Conservation (phyloP, 768 basidiomycete genomes). For the Clitopilus hobsonii region DNA sequence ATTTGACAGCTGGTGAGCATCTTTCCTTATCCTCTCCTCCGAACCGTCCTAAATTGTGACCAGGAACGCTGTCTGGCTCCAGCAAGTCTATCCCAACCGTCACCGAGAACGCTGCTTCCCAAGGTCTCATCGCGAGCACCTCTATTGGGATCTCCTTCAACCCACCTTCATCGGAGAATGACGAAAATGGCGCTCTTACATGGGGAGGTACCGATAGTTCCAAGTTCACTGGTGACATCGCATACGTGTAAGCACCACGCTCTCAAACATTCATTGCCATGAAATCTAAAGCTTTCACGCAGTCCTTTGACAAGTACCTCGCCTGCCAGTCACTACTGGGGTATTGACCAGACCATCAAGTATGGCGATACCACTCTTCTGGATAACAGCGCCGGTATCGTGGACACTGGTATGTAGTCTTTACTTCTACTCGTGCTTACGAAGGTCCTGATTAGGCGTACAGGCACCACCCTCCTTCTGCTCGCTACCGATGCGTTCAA, state of each 20-base stretch:
- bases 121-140: constrained; percentile 33
- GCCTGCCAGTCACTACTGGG: constrained; percentile 52
- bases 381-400: constrained; percentile 45
- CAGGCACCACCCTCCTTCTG: constrained; percentile 49
- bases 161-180: constrained; percentile 31
- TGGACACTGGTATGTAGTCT: constrained; percentile 43
- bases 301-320: constrained; percentile 44
- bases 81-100: constrained; percentile 44
- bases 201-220: constrained; percentile 47
- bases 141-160: constrained; percentile 48
- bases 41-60: not conserved
- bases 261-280: not conserved
- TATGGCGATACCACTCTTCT: constrained; percentile 47
- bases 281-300: no score
- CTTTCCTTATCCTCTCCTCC: not conserved
- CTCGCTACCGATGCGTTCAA: constrained; percentile 41
- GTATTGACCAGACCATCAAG: constrained; percentile 50
- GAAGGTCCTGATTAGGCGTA: not conserved
- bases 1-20: constrained; percentile 41
- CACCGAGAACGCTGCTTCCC: constrained; percentile 44
- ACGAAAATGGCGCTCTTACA: constrained; percentile 48
- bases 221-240: constrained; percentile 39
- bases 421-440: not conserved
- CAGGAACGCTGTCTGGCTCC: constrained; percentile 28
- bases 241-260: constrained; percentile 31